These are phyloP conservation scores for Euryodendron excelsum DNA, from an alignment of 148 eudicot species.

Conservation along the genomic window DNA sequence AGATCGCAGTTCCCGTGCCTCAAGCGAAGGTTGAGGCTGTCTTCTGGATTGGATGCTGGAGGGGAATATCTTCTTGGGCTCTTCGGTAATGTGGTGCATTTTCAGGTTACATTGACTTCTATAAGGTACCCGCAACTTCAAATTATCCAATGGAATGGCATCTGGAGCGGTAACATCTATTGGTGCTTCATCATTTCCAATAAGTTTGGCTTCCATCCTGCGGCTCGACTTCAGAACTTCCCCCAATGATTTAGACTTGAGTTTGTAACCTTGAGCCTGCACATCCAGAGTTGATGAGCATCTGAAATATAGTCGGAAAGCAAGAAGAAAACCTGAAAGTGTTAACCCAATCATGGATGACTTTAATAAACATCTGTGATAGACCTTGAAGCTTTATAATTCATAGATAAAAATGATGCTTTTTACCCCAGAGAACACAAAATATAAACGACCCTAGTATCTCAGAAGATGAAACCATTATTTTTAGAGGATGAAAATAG, in stretches of 20 bases:
- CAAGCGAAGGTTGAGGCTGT: slow-evolving; percentile 22
- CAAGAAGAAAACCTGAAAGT: neutral
- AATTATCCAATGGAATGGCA: slow-evolving; percentile 21
- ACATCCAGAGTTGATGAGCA: slow-evolving; percentile 20
- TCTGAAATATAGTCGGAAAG: neutral
- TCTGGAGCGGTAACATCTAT: slow-evolving; percentile 33
- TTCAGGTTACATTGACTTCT: slow-evolving; percentile 21
- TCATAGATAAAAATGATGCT: neutral
- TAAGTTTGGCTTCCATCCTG: slow-evolving; percentile 58
- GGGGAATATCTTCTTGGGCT: slow-evolving; percentile 1
- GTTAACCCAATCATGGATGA: neutral
- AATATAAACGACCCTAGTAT: neutral
- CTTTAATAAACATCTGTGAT: neutral
- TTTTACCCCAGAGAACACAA: neutral
- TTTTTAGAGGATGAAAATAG: neutral
- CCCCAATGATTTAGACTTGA: slow-evolving; percentile 58
- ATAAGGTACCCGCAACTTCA: slow-evolving; percentile 37
- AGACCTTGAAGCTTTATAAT: slow-evolving; percentile 1
- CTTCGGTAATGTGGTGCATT: slow-evolving; percentile 17
- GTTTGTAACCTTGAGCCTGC: slow-evolving; percentile 74
- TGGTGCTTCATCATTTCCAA: slow-evolving; percentile 81
- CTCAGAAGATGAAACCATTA: neutral
- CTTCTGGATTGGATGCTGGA: slow-evolving; percentile 15
- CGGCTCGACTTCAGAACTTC: slow-evolving; percentile 52
- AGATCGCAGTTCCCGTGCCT: slow-evolving; percentile 17